phyloP scores from a whole-genome alignment of 257 asterid genomes.

The Solanum pimpinellifolium region DNA sequence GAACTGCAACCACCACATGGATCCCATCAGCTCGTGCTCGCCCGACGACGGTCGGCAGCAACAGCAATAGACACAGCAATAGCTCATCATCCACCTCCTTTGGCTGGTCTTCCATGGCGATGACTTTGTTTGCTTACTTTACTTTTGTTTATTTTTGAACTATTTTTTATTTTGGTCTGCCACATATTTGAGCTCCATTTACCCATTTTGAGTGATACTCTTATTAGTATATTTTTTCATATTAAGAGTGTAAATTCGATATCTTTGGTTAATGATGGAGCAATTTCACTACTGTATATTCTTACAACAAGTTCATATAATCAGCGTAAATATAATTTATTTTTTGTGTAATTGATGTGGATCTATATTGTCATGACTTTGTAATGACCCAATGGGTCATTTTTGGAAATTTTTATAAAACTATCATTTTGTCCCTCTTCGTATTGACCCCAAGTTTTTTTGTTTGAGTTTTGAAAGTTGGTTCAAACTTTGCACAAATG shows the following conservation, averaged over 20 bases:
- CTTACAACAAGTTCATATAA: too few relatives aligned
- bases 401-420: too few relatives aligned
- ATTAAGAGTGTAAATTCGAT: too few relatives aligned
- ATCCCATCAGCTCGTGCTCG: neutral
- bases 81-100: neutral
- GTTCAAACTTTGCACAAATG: too few relatives aligned
- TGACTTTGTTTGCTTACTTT: neutral
- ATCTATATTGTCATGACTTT: too few relatives aligned
- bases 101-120: neutral
- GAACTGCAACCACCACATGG: neutral
- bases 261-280: neutral
- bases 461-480: too few relatives aligned
- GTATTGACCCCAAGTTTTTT: too few relatives aligned
- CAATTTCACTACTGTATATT: fast-evolving
- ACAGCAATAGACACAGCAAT: neutral
- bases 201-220: neutral
- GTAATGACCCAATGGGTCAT: too few relatives aligned
- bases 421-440: too few relatives aligned
- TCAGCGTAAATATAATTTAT: neutral
- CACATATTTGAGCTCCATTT: too few relatives aligned
- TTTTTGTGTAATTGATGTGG: neutral
- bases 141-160: neutral
- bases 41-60: neutral
- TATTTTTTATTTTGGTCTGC: neutral
- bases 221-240: too few relatives aligned